Evolutionary conservation across 495 filamentous ascomycete species (phyloP), one percentile per base, ranked within the genome.

Genomic region (Penicillium bovifimosum): DNA sequence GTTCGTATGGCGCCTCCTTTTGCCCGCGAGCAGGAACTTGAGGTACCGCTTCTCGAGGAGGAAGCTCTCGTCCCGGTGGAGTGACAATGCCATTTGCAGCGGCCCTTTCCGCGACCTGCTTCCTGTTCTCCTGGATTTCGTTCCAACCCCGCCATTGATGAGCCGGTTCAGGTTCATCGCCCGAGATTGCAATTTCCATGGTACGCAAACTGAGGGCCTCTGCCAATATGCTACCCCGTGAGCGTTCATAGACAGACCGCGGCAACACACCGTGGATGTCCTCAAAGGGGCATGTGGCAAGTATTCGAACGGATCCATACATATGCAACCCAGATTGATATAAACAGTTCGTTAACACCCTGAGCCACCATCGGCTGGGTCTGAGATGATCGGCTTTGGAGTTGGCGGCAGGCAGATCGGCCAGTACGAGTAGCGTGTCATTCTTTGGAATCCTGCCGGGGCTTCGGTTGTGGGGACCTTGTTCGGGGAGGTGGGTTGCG

Each of bases 371-470:
- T 47, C 69, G 61, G 18, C 56, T 47, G 29, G 66, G 69, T 24
- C 66, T 73, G 36, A 63, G 66, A 31, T 76, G 69, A 18, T 68
- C 59, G 61, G 61, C 83, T 68, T 52, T 44, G 3, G 59, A 54
- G 9, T 7, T 17, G 10, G 46, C 47, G 1, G 43, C 40, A 5
- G 69, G 62, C 9, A 84, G 63, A 52, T 86, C 87, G 26, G 80
- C 80, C 11, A 85, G 65, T 1, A 93, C 74, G 0, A 93, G 76
- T 0, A 93, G 72, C 4, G 81, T 83, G 53, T 86, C 74, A 53
- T 90, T 89, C 35, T 70, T 75, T 18, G 72, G 46, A 72, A 62
- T 8, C 58, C 20, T 13, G 63, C 63, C 28, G 60, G 50, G 13
- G 62, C 54, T 31, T 67, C 20, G 64, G 57, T 9, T 47, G 41